Evolutionary conservation across 768 basidiomycete genomes (phyloP).

Genomic region (Phaffia australis): DNA sequence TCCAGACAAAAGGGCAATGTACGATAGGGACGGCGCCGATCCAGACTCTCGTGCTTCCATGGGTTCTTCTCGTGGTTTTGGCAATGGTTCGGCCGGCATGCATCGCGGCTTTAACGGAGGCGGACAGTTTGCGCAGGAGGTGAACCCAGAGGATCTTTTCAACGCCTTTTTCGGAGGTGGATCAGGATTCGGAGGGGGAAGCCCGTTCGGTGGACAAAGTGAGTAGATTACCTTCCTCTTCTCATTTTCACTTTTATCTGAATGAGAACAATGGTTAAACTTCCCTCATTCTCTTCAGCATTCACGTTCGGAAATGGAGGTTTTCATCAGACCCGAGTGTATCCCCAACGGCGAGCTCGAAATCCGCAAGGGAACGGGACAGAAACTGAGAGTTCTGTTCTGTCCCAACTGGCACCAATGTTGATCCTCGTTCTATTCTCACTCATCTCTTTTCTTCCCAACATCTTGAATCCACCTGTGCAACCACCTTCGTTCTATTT

Average conservation of each 20-base stretch:
- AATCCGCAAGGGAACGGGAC: constrained; percentile 36
- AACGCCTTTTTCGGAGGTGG: constrained; percentile 86
- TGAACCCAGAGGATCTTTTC: constrained; percentile 92
- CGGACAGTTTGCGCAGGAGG: constrained; percentile 46
- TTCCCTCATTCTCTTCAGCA: constrained; percentile 39
- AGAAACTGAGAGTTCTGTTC: constrained; percentile 38
- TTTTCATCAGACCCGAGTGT: constrained; percentile 58
- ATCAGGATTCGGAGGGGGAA: constrained; percentile 24
- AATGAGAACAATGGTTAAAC: not conserved
- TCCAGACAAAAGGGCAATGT: constrained; percentile 76
- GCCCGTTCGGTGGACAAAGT: constrained; percentile 3
- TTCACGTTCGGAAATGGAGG: constrained; percentile 74
- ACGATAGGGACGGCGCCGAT: constrained; percentile 68
- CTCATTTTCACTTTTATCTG: not conserved
- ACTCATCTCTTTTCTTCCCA: constrained; percentile 66
- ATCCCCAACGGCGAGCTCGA: constrained; percentile 36
- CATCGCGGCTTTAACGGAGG: constrained; percentile 26
- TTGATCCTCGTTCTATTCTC: constrained; percentile 76
- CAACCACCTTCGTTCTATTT: constrained; percentile 66
- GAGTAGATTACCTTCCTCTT: not conserved
- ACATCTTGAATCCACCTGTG: constrained; percentile 49
- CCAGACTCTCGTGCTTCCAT: constrained; percentile 62
- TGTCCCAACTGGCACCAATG: constrained; percentile 69
- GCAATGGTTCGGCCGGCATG: constrained; percentile 46
- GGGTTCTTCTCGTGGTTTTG: not conserved